phyloP scores from a whole-genome alignment of 2,329 filamentous ascomycete genomes.

The Curvularia sp. region DNA sequence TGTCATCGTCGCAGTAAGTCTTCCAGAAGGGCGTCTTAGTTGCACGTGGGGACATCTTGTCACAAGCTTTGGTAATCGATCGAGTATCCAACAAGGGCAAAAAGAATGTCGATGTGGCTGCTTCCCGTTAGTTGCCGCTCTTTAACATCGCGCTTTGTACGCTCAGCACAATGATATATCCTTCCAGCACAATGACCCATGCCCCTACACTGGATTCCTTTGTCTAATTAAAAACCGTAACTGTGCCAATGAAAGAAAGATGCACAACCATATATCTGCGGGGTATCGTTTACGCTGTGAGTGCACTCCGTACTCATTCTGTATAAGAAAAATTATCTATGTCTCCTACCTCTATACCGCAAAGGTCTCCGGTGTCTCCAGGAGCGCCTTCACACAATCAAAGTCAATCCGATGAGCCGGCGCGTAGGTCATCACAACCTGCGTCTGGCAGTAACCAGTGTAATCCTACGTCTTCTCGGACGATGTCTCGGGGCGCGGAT shows the following conservation, averaged over 20 bases:
- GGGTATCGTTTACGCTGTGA: slow-evolving; percentile 13
- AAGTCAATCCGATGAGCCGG: neutral
- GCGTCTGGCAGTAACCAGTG: neutral
- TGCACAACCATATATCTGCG: slow-evolving; percentile 28
- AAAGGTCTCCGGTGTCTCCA: slow-evolving; percentile 5
- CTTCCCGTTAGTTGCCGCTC: slow-evolving; percentile 6
- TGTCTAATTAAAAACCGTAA: slow-evolving; percentile 26
- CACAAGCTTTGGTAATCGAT: neutral
- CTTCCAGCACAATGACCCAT: slow-evolving; percentile 22
- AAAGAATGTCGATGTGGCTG: slow-evolving; percentile 24
- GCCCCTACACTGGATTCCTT: slow-evolving; percentile 22
- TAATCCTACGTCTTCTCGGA: slow-evolving; percentile 1
- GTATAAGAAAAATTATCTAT: slow-evolving; percentile 9
- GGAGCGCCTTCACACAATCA: slow-evolving; percentile 2
- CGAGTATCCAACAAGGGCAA: slow-evolving; percentile 7
- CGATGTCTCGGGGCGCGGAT: slow-evolving; percentile 3
- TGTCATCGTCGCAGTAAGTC: neutral
- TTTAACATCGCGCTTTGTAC: slow-evolving; percentile 25
- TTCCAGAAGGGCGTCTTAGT: neutral
- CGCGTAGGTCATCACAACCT: neutral
- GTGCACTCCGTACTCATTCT: slow-evolving; percentile 6
- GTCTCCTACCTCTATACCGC: slow-evolving; percentile 5
- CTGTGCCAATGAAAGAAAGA: slow-evolving; percentile 26
- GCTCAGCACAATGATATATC: slow-evolving; percentile 22
- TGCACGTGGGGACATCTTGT: neutral